phyloP scores from a whole-genome alignment of 2,329 filamentous ascomycete species.

The Penicillium sp. region DNA sequence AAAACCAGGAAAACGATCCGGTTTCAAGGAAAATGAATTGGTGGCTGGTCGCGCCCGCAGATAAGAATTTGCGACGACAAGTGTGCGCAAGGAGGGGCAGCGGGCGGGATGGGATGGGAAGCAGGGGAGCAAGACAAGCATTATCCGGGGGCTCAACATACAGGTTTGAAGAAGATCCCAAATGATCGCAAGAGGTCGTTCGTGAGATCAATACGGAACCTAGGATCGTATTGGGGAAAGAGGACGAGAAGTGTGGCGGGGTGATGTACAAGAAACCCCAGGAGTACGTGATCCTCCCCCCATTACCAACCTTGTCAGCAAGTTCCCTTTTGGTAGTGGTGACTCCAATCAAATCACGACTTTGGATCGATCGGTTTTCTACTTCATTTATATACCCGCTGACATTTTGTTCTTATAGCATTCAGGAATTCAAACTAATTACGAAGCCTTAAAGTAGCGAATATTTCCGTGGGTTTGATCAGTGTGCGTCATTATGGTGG shows the following conservation, averaged over 20 bases:
- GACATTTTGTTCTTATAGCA: too few species aligned
- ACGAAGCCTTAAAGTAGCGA: too few species aligned
- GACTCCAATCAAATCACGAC: neutral
- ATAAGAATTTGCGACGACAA: slow-evolving; percentile 21
- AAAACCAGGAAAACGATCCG: neutral
- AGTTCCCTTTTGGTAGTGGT: neutral
- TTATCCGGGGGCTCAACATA: neutral
- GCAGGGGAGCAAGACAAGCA: neutral
- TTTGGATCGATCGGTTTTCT: too few species aligned
- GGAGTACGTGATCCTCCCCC: neutral
- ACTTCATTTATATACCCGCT: too few species aligned
- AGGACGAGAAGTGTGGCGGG: neutral
- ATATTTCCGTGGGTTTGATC: neutral
- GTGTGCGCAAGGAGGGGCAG: slow-evolving; percentile 22
- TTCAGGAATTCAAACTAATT: too few species aligned
- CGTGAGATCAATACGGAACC: neutral
- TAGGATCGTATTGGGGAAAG: neutral
- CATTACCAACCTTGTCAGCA: neutral
- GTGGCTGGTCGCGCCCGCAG: slow-evolving; percentile 1
- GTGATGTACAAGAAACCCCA: neutral
- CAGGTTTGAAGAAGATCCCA: neutral
- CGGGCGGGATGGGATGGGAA: slow-evolving; percentile 2
- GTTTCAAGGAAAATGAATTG: neutral
- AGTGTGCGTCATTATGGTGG: neutral
- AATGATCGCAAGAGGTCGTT: neutral